Evolutionary conservation across 768 basidiomycete genomes (phyloP).

Genomic region (Nidula microcarpa): DNA sequence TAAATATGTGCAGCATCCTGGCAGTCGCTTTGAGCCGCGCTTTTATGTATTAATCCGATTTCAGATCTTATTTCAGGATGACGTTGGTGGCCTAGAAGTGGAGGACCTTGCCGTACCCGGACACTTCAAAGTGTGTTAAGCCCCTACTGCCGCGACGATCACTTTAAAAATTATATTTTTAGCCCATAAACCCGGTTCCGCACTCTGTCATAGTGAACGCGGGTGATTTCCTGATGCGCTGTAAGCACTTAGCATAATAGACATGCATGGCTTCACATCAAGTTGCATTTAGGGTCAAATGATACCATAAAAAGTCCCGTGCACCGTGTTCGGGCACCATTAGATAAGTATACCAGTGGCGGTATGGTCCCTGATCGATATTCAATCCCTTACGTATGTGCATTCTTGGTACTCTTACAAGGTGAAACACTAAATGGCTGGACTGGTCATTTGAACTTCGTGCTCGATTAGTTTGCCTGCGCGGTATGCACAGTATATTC

Average conservation of each 20-base stretch:
- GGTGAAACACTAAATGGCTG: background rate
- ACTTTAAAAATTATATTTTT: too few species aligned
- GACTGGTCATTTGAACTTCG: too few species aligned
- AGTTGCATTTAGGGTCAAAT: constrained; percentile 33
- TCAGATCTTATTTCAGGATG: constrained; percentile 53
- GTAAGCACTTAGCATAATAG: constrained; percentile 15
- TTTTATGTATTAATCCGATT: background rate
- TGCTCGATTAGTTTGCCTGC: constrained; percentile 21
- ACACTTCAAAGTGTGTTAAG: constrained; percentile 18
- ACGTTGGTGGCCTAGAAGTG: constrained; percentile 59
- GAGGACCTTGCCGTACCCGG: constrained; percentile 49
- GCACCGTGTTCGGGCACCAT: constrained; percentile 48
- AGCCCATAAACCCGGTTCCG: constrained; percentile 36
- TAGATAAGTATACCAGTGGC: constrained; percentile 8
- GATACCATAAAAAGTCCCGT: constrained; percentile 45
- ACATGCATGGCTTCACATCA: background rate
- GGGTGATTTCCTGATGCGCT: constrained; percentile 49
- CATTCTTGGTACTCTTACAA: background rate
- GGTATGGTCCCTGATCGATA: constrained; percentile 48
- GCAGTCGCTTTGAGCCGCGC: background rate
- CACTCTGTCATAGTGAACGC: constrained; percentile 49
- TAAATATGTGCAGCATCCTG: constrained; percentile 7
- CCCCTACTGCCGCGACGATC: too few species aligned
- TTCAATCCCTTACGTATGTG: constrained; percentile 58
- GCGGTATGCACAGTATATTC: constrained; percentile 19